Conservation (phyloP, 2,329 filamentous ascomycete genomes). For the Davidsoniella eucalypti region DNA sequence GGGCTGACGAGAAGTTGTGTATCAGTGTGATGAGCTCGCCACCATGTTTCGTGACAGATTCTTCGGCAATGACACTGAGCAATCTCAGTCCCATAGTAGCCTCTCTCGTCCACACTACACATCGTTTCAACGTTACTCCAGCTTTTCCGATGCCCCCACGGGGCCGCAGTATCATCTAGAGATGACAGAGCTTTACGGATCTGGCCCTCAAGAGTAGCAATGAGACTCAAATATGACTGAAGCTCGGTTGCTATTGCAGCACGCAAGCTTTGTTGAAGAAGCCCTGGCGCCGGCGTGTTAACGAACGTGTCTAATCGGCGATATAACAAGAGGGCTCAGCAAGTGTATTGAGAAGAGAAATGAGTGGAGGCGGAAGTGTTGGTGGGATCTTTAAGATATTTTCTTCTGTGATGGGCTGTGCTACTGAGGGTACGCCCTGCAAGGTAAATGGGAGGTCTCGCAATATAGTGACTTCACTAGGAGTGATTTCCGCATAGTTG, state of each 20-base stretch:
- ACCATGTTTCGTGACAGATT: conserved; percentile 66
- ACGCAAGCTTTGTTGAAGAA: conserved; percentile 83
- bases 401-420: conserved; percentile 56
- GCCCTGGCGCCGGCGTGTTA: conserved; percentile 60
- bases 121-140: conserved; percentile 85
- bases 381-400: conserved; percentile 59
- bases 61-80: conserved; percentile 87
- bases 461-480: conserved; percentile 49
- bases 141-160: conserved; percentile 62
- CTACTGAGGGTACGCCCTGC: conserved; percentile 78
- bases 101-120: conserved; percentile 93
- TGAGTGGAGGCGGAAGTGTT: conserved; percentile 64
- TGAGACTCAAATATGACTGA: conserved; percentile 73
- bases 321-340: conserved; percentile 92
- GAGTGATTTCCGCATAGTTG: conserved; percentile 39
- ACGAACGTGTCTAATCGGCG: conserved; percentile 65
- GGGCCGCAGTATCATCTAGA: conserved; percentile 50
- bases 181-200: conserved; percentile 67
- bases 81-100: conserved; percentile 87
- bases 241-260: conserved; percentile 75
- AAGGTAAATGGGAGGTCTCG: conserved; percentile 82
- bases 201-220: conserved; percentile 84
- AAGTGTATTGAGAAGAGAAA: conserved; percentile 74
- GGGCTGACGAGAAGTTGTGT: conserved; percentile 80
- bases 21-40: conserved; percentile 89